Conservation (phyloP, 2,329 filamentous ascomycete species). For the Aspergillus quadrilineatus region DNA sequence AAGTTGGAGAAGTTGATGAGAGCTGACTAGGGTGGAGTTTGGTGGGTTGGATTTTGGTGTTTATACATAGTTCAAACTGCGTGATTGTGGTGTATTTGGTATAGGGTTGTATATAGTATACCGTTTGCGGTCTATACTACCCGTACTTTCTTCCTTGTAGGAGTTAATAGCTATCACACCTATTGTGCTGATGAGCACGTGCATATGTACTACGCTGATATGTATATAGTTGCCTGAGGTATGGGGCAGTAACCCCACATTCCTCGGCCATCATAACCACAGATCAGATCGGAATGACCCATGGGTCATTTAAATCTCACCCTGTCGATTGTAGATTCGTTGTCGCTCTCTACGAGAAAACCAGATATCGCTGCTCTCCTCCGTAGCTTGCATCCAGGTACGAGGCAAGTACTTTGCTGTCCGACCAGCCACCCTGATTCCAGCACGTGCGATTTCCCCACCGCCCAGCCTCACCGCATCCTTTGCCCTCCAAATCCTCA, state of each 20-base stretch:
- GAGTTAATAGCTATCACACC: too few relatives aligned
- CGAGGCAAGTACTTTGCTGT: neutral
- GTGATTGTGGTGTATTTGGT: neutral
- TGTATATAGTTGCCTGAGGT: neutral
- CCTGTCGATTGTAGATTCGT: neutral
- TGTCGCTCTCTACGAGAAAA: too few relatives aligned
- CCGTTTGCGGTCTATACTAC: too few relatives aligned
- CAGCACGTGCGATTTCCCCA: constrained; percentile 15
- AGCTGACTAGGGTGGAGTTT: constrained; percentile 9
- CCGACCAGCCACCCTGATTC: constrained; percentile 11
- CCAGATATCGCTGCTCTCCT: too few relatives aligned
- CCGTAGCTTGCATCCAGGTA: too few relatives aligned
- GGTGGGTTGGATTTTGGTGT: neutral
- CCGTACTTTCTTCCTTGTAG: too few relatives aligned
- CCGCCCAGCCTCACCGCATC: constrained; percentile 19
- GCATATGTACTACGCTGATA: neutral
- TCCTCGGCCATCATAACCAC: constrained; percentile 11
- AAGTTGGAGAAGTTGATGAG: constrained; percentile 31
- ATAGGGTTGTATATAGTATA: too few relatives aligned
- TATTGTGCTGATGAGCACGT: neutral
- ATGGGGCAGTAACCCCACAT: constrained; percentile 2
- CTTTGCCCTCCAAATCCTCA: neutral
- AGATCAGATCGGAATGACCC: constrained; percentile 1
- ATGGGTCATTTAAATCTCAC: neutral
- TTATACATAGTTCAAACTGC: neutral